Base-by-base conservation (phyloP, 148 eudicot species). In the Chenopodium suecicum region DNA sequence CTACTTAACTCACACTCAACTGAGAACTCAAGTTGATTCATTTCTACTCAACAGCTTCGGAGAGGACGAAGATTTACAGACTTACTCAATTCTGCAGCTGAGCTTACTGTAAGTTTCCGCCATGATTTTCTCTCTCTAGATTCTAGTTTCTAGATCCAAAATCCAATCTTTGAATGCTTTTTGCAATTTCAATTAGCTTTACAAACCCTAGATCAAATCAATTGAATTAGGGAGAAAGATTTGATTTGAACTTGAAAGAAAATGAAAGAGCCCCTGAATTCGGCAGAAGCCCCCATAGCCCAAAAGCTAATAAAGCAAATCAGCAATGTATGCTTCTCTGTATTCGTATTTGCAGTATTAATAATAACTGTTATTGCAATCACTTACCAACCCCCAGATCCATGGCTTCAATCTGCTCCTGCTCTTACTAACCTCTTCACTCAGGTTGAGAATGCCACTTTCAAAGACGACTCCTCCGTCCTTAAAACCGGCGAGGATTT, bases 331-430 rank as follows among this genome's bases (percentile, higher is more conserved):
- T 94, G 97, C 72, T 96, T 96, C 90, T 96, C 98, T 32, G 90
- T 89, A 4, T 96, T 96, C 71, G 99, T 96, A 2, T 94, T 96
- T 79, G 82, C 88, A 10, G 99, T 96, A 2, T 88, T 96, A 25
- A 84, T 92, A 9, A 73, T 91, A 25, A 94, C 98, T 7, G 94
- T 94, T 23, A 89, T 96, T 66, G 97, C 99, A 23, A 90, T 94
- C 64, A 91, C 97, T 16, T 96, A 96, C 88, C 94, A 96, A 86
- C 97, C 99, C 46, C 99, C 99, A 46, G 99, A 96, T 79, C 99
- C 99, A 54, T 96, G 99, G 99, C 90, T 88, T 10, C 91, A 91
- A 31, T 94, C 99, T 0, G 91, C 98, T 17, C 91, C 98, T 44
- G 97, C 98, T 65, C 83, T 96, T 1, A 91, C 94, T n/a, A 88